These are phyloP conservation scores for Endocalyx cinctus DNA, from an alignment of 2,329 filamentous ascomycete species.

Conservation along the genomic window DNA sequence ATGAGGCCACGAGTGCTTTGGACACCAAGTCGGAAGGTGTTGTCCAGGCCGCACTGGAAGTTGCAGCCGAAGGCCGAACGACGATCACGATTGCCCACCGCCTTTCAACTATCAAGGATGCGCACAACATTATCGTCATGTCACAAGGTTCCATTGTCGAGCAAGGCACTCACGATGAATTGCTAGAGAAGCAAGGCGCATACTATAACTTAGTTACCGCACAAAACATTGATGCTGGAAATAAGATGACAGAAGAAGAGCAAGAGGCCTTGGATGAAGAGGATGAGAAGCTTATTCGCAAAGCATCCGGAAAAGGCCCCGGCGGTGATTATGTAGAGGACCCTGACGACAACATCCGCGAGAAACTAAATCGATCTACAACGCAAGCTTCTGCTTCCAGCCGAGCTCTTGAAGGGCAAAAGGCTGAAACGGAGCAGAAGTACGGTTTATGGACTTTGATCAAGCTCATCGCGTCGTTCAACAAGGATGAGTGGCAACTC, in stretches of 20 bases:
- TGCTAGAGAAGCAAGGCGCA: constrained; percentile 65
- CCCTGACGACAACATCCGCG: constrained; percentile 57
- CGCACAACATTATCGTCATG: constrained; percentile 96
- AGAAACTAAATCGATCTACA: constrained; percentile 50
- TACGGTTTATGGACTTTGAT: constrained; percentile 74
- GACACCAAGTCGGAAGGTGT: constrained; percentile 94
- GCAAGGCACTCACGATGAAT: constrained; percentile 79
- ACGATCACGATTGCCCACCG: constrained; percentile 96
- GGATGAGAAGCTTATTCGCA: constrained; percentile 47
- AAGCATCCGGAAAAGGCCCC: constrained; percentile 36
- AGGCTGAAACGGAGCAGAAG: constrained; percentile 44
- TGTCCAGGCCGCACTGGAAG: constrained; percentile 88
- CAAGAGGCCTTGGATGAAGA: constrained; percentile 44
- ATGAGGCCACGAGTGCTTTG: constrained; percentile 90
- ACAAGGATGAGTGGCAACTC: constrained; percentile 62
- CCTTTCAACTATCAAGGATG: constrained; percentile 87
- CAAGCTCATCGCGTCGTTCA: constrained; percentile 76
- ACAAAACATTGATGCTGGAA: constrained; percentile 69
- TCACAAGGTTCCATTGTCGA: constrained; percentile 79
- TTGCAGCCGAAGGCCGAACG: constrained; percentile 78
- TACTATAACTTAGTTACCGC: constrained; percentile 86
- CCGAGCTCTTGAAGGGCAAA: constrained; percentile 56
- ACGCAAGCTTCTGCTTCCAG: constrained; percentile 65
- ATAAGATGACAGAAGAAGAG: constrained; percentile 48
- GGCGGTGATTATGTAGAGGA: constrained; percentile 43